These are phyloP conservation scores for Skeletonema tropicum DNA, from an alignment of 108 stramenopile genomes.

Conservation along the genomic window DNA sequence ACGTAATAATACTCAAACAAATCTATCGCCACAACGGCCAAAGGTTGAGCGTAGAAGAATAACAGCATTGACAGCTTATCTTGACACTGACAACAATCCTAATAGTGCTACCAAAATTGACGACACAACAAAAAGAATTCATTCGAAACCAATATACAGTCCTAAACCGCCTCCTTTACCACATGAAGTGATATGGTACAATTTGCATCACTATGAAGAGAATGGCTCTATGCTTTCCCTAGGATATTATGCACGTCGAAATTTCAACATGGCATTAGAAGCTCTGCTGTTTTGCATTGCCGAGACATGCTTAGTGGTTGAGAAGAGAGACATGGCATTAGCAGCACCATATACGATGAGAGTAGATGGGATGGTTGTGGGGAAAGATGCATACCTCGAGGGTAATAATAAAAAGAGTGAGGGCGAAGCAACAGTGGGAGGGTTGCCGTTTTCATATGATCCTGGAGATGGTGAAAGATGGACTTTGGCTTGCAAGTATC, in stretches of 20 bases:
- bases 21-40: constrained; percentile 2
- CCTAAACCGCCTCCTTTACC: constrained; percentile 26
- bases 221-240: constrained; percentile 48
- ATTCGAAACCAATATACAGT: background rate
- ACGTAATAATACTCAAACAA: constrained; percentile 17
- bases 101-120: constrained; percentile 19
- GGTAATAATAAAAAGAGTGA: constrained; percentile 7
- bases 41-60: constrained; percentile 36
- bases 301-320: constrained; percentile 52
- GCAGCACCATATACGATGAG: constrained; percentile 68
- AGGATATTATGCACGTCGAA: constrained; percentile 65
- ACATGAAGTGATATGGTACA: constrained; percentile 46
- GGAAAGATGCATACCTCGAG: constrained; percentile 25
- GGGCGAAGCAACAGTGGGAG: constrained; percentile 56
- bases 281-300: constrained; percentile 69
- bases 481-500: constrained; percentile 80
- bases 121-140: background rate
- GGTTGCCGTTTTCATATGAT: constrained; percentile 58
- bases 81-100: background rate
- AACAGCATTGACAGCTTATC: constrained; percentile 28
- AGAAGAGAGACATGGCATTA: constrained; percentile 72
- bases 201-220: constrained; percentile 51
- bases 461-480: constrained; percentile 63
- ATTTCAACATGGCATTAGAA: constrained; percentile 76
- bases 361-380: constrained; percentile 36